Evolutionary conservation across 2,329 filamentous ascomycete genomes (phyloP), one percentile per base, ranked within the genome.

Genomic region (Colletotrichum paranaense): DNA sequence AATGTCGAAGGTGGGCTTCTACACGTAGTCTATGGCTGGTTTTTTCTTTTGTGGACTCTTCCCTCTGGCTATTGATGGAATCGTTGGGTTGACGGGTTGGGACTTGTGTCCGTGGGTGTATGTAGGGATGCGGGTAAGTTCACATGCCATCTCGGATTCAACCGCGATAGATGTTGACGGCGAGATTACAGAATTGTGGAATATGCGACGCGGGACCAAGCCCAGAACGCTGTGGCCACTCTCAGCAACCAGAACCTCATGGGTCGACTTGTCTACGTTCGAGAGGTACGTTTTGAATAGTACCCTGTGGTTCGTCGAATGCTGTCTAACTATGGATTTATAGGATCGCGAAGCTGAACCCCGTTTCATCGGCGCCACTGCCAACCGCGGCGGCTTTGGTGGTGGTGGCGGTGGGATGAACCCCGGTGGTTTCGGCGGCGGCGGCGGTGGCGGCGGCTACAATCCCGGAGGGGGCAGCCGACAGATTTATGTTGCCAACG

Each of bases 1-100:
- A 95, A 99, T 99, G 97, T 98, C 96, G 94, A 99, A 99, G 96
- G 96, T 98, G 95, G 95, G 94, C 95, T 92, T 92, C 90, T 93
- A 94, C 89, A 92, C 88, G 90, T 95, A 93, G 93, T 91, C 92
- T 91, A 86, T 92, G 93, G 93, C 91, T 94, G 94, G 94, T 91
- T 91, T 91, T 38, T 89, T 91, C 69, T 89, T 93, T 86, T 93
- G 91, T 93, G 79, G 81, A 89, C 86, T 86, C 87, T 87, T 85
- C 82, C 80, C 84, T 88, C 85, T 84, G 86, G 84, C 82, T 81
- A 82, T 93, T 94, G 91, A 92, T 93, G 95, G 94, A 97, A 90
- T 88, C 90, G 92, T 94, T 97, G 94, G 95, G 94, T 97, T 98
- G 95, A 98, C 96, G 96, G 95, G 93, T 93, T 92, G 94, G 95